These are phyloP conservation scores for Beauveria asiatica DNA, from an alignment of 2,329 filamentous ascomycete genomes.

Conservation along the genomic window DNA sequence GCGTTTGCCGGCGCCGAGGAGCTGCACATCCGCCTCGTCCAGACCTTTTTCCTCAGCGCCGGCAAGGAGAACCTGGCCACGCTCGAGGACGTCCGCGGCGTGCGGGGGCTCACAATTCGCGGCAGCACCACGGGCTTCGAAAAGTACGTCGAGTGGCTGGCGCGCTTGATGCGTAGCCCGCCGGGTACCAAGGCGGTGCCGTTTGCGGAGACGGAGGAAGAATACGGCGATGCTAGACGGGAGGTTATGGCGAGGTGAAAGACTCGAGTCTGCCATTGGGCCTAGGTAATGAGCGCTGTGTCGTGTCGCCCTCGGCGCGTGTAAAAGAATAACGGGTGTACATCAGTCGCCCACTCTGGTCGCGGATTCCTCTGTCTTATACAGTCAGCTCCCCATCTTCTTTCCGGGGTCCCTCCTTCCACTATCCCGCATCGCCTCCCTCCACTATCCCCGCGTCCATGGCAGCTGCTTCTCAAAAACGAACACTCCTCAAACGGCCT, in stretches of 20 bases:
- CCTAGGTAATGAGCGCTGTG: too few relatives aligned
- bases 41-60: constrained; percentile 30
- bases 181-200: constrained; percentile 16
- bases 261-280: not conserved
- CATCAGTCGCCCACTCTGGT: too few relatives aligned
- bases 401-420: not conserved
- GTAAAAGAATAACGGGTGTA: too few relatives aligned
- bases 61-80: constrained; percentile 28
- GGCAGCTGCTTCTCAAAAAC: not conserved
- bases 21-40: constrained; percentile 31
- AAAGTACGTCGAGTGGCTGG: constrained; percentile 34
- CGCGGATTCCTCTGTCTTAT: too few relatives aligned
- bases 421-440: not conserved
- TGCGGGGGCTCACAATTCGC: constrained; percentile 25
- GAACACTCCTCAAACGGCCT: constrained; percentile 12
- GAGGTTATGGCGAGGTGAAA: not conserved
- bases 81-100: constrained; percentile 35
- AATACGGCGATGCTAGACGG: not conserved
- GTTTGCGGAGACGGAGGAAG: constrained; percentile 13
- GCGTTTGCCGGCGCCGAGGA: constrained; percentile 30
- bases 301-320: too few relatives aligned
- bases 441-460: not conserved
- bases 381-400: not conserved
- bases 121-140: constrained; percentile 34
- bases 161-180: constrained; percentile 26